These are phyloP conservation scores for Mucor piriformis DNA, from an alignment of 371 early-diverging fungal genomes.

Conservation along the genomic window DNA sequence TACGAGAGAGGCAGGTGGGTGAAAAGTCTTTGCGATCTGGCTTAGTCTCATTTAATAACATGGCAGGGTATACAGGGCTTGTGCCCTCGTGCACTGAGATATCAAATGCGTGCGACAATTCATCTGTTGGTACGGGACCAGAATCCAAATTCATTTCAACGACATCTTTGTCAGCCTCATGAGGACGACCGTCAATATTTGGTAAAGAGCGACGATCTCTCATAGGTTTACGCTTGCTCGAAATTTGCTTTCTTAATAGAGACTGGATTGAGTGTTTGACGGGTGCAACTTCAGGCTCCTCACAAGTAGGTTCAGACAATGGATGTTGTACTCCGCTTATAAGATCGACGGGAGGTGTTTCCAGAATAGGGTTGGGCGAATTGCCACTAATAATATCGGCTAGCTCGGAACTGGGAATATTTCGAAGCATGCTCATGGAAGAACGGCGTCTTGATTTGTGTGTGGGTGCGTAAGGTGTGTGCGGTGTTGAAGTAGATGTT, in stretches of 20 bases:
- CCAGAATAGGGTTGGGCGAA: conserved; percentile 34
- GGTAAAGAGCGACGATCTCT: conserved; percentile 23
- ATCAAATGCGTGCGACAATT: background rate
- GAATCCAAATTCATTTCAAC: conserved; percentile 41
- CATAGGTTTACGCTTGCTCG: conserved; percentile 18
- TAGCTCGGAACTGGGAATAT: conserved; percentile 40
- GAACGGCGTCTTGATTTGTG: conserved; percentile 31
- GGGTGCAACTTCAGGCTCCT: conserved; percentile 19
- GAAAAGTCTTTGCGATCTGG: background rate
- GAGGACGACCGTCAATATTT: conserved; percentile 3
- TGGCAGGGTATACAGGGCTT: conserved; percentile 37
- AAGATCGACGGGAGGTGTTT: conserved; percentile 24
- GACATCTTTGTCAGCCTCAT: conserved; percentile 44
- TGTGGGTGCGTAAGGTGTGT: conserved; percentile 12
- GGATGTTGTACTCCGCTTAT: background rate
- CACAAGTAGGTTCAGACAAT: conserved; percentile 3
- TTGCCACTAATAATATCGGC: conserved; percentile 36
- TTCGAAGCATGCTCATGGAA: conserved; percentile 36
- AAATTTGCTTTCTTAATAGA: conserved; percentile 34
- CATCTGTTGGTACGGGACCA: background rate
- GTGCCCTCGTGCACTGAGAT: background rate
- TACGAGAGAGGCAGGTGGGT: background rate
- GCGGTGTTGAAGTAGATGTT: conserved; percentile 15
- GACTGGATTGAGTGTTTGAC: conserved; percentile 38
- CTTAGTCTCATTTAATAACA: conserved; percentile 27